phyloP scores from a whole-genome alignment of 2,329 filamentous ascomycete species.

The Lasiodiplodia theobromae region DNA sequence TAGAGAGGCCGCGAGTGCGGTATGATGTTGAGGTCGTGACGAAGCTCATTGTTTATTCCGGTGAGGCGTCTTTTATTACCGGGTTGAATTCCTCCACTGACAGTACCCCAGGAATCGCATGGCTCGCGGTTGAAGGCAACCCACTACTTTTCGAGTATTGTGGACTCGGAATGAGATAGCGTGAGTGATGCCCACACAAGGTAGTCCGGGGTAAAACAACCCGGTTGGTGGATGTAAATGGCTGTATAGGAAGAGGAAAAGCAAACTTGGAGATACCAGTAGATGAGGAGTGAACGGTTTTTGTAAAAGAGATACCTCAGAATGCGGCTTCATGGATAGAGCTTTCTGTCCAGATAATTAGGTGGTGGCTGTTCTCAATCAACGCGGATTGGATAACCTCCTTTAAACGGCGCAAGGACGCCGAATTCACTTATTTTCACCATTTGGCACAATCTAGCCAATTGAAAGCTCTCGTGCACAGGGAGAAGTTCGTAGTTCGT shows the following conservation, averaged over 20 bases:
- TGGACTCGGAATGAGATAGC: slow-evolving; percentile 49
- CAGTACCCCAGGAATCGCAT: slow-evolving; percentile 72
- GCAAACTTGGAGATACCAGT: background rate
- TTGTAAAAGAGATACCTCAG: background rate
- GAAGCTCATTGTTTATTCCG: slow-evolving; percentile 92
- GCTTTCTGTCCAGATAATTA: background rate
- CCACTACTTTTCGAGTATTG: slow-evolving; percentile 74
- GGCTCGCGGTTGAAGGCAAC: slow-evolving; percentile 78
- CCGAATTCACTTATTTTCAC: background rate
- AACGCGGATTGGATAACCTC: background rate
- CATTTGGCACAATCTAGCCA: too few species aligned
- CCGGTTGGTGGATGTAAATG: background rate
- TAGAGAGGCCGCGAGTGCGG: slow-evolving; percentile 85
- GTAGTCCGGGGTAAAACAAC: too few species aligned
- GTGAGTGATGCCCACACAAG: background rate
- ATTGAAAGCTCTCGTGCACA: background rate
- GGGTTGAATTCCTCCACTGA: background rate
- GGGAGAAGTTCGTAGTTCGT: too few species aligned
- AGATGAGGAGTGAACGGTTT: background rate
- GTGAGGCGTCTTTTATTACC: slow-evolving; percentile 52
- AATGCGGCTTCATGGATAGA: background rate
- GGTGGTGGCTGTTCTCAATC: background rate
- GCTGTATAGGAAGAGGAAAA: slow-evolving; percentile 1
- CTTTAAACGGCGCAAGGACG: background rate
- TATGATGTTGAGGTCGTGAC: slow-evolving; percentile 99